Evolutionary conservation across 306 rosid species (phyloP).

Genomic region (Morella rubra): DNA sequence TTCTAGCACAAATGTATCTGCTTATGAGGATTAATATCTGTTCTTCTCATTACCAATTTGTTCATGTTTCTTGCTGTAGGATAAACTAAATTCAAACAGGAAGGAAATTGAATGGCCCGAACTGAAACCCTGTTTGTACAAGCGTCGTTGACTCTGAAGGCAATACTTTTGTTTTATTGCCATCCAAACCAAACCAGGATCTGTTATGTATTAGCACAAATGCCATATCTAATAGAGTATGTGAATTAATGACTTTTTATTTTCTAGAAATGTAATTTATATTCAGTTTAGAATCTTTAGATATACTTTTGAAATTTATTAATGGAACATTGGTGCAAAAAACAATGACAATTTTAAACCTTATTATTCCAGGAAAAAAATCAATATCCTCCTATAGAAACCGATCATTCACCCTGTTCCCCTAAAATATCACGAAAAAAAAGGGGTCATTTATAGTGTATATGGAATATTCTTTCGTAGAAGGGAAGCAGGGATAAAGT

Average conservation of each 20-base stretch:
- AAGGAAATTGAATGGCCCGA: conserved; percentile 78
- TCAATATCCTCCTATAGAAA: no score
- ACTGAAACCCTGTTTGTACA: conserved; percentile 88
- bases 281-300: not conserved
- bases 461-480: no score
- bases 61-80: conserved; percentile 41
- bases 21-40: not conserved
- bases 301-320: not conserved
- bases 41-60: not conserved
- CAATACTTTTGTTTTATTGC: not conserved
- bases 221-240: conserved; percentile 2
- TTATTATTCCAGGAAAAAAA: no score
- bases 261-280: not conserved
- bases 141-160: conserved; percentile 62
- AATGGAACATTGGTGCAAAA: no score
- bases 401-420: no score
- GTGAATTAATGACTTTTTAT: not conserved
- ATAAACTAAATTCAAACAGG: conserved; percentile 43
- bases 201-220: not conserved
- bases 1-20: not conserved
- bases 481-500: no score
- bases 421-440: no score
- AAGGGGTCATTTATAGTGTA: no score
- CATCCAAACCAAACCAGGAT: not conserved
- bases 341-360: no score